Percentiles rank a stretch among this genome's conserved stretches.
Conservation (phyloP, 2,329 filamentous ascomycete genomes). For the Curvularia spicifera region DNA sequence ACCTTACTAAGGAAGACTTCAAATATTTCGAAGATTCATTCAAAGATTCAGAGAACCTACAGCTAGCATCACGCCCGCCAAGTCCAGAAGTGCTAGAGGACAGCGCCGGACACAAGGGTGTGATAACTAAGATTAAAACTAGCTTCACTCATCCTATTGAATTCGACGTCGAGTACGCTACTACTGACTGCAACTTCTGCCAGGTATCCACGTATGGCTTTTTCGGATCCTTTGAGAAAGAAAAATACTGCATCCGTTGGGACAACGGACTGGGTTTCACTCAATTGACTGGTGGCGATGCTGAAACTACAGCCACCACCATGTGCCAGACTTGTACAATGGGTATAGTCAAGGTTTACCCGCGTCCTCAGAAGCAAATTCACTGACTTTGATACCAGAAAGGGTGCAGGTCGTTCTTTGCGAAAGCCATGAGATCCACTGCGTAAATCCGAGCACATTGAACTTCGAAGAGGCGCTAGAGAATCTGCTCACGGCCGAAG, state of each 20-base stretch:
- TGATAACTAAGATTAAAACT: conserved; percentile 44
- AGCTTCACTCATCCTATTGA: conserved; percentile 52
- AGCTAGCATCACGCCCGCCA: conserved; percentile 17
- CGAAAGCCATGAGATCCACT: conserved; percentile 22
- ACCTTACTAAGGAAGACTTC: conserved; percentile 28
- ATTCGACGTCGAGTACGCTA: conserved; percentile 30
- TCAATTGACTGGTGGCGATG: conserved; percentile 51
- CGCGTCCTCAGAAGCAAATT: background rate
- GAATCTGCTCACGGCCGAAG: conserved; percentile 19
- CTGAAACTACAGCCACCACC: conserved; percentile 23
- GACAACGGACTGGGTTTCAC: conserved; percentile 46
- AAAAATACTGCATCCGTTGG: conserved; percentile 47
- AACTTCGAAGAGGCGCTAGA: conserved; percentile 18
- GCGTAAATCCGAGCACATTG: background rate
- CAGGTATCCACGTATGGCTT: conserved; percentile 50
- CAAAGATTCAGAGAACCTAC: conserved; percentile 16
- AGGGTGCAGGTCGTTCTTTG: conserved; percentile 36
- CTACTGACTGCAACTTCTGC: conserved; percentile 53
- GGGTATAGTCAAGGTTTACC: background rate
- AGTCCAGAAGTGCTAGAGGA: conserved; percentile 41
- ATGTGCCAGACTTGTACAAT: conserved; percentile 38
- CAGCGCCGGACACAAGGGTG: conserved; percentile 31
- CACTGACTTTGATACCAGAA: background rate
- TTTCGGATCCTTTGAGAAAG: conserved; percentile 45
- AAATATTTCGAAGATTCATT: background rate